A percentile compares a stretch with the other conserved stretches of the same genome.
These are phyloP conservation scores for Oxytropis ochrocephala DNA, from an alignment of 306 rosid genomes.

Conservation along the genomic window DNA sequence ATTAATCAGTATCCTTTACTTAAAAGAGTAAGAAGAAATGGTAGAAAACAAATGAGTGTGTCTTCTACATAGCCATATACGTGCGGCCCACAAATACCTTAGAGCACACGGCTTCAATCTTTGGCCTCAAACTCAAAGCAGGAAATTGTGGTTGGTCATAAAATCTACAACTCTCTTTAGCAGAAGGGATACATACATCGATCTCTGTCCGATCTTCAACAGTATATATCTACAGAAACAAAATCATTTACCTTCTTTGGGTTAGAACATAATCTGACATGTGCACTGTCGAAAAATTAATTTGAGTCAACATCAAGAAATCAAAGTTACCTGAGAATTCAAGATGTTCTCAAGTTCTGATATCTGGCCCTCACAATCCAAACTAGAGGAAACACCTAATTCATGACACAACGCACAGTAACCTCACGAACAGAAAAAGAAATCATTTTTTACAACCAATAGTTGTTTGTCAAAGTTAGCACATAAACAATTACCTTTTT, in stretches of 20 bases:
- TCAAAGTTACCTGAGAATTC: slow-evolving; percentile 62
- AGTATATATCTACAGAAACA: slow-evolving; percentile 51
- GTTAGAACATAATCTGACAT: background rate
- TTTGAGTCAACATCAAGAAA: background rate
- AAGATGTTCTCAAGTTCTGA: slow-evolving; percentile 66
- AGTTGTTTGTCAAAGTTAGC: too few species aligned
- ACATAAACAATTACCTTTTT: slow-evolving; percentile 49
- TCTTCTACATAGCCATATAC: background rate
- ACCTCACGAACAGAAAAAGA: background rate
- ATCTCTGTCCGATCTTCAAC: slow-evolving; percentile 63
- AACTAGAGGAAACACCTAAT: slow-evolving; percentile 64
- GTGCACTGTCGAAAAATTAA: slow-evolving; percentile 7
- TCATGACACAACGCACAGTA: background rate
- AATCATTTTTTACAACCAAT: background rate
- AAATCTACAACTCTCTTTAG: slow-evolving; percentile 54
- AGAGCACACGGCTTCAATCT: slow-evolving; percentile 61
- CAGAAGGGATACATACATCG: slow-evolving; percentile 51
- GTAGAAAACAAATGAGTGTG: background rate
- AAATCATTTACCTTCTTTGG: slow-evolving; percentile 3
- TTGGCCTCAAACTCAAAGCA: slow-evolving; percentile 51
- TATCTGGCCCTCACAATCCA: slow-evolving; percentile 67
- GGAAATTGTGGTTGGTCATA: slow-evolving; percentile 43
- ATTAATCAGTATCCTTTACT: slow-evolving; percentile 13
- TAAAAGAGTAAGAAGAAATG: background rate
- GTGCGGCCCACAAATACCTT: slow-evolving; percentile 44